Conservation (phyloP, 805 yeast genomes). For the Kregervanrija delftensis region DNA sequence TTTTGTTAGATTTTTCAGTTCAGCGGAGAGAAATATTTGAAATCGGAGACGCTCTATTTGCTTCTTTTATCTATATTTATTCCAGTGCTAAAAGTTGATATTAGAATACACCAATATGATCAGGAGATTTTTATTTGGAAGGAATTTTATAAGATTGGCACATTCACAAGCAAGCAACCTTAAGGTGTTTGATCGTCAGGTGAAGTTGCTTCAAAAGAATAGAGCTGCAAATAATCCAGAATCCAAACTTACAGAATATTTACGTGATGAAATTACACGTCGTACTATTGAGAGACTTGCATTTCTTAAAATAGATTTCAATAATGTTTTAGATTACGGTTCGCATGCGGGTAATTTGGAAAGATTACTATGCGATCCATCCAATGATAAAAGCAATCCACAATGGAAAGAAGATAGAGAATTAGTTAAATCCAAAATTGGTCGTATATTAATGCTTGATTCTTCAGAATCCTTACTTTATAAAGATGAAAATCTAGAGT, state of each 20-base stretch:
- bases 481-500: conserved; percentile 41
- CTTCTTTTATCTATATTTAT: too few species aligned
- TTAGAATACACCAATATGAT: not conserved
- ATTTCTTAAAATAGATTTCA: conserved; percentile 59
- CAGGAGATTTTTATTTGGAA: not conserved
- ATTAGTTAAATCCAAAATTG: conserved; percentile 45
- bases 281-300: conserved; percentile 71
- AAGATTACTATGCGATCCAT: conserved; percentile 28
- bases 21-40: too few species aligned
- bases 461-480: conserved; percentile 45
- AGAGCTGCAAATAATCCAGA: conserved; percentile 40
- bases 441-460: conserved; percentile 60
- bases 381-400: conserved; percentile 28
- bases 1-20: too few species aligned
- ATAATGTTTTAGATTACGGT: conserved; percentile 63
- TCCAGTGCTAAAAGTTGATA: too few species aligned
- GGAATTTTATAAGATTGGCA: not conserved
- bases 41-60: too few species aligned
- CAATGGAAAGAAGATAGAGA: conserved; percentile 46
- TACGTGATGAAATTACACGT: conserved; percentile 66
- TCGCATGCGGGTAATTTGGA: conserved; percentile 57
- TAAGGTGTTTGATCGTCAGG: conserved; percentile 53
- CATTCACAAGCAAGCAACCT: conserved; percentile 6
- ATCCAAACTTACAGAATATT: conserved; percentile 56
- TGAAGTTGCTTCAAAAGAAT: conserved; percentile 56